Evolutionary conservation across 345 rosid species (phyloP).

Genomic region (Moringa oleifera): DNA sequence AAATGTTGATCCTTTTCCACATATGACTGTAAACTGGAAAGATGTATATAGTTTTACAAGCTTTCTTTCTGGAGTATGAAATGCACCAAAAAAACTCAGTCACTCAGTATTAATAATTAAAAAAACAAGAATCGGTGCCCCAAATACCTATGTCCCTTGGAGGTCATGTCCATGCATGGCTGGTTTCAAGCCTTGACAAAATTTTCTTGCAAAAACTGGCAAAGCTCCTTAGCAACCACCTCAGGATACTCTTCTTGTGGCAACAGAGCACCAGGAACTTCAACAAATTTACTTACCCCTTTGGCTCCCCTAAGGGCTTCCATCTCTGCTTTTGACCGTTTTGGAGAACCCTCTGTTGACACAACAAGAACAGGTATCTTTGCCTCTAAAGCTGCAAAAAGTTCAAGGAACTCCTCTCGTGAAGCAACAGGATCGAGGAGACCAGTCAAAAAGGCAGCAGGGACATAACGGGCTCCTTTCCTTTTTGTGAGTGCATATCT

Average conservation of each 20-base stretch:
- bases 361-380: slow-evolving; percentile 54
- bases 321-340: slow-evolving; percentile 92
- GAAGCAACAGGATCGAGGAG: slow-evolving; percentile 77
- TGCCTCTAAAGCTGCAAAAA: slow-evolving; percentile 63
- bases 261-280: slow-evolving; percentile 78
- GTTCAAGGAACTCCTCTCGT: slow-evolving; percentile 61
- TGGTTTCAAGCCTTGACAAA: slow-evolving; percentile 18
- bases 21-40: not conserved
- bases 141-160: not conserved
- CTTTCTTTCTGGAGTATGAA: not conserved
- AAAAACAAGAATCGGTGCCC: too few species aligned
- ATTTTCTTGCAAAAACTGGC: slow-evolving; percentile 53
- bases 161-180: not conserved
- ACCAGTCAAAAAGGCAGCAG: slow-evolving; percentile 90
- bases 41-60: not conserved
- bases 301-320: slow-evolving; percentile 62
- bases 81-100: not conserved
- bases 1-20: not conserved
- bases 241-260: slow-evolving; percentile 91
- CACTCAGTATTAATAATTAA: not conserved
- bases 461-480: slow-evolving; percentile 80
- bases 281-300: slow-evolving; percentile 71
- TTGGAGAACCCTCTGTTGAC: slow-evolving; percentile 66
- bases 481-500: slow-evolving; percentile 62
- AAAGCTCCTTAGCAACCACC: slow-evolving; percentile 58